Evolutionary conservation across 331 rosid genomes (phyloP), one percentile per base, ranked within the genome.

Genomic region (Erythrophleum ivorense): DNA sequence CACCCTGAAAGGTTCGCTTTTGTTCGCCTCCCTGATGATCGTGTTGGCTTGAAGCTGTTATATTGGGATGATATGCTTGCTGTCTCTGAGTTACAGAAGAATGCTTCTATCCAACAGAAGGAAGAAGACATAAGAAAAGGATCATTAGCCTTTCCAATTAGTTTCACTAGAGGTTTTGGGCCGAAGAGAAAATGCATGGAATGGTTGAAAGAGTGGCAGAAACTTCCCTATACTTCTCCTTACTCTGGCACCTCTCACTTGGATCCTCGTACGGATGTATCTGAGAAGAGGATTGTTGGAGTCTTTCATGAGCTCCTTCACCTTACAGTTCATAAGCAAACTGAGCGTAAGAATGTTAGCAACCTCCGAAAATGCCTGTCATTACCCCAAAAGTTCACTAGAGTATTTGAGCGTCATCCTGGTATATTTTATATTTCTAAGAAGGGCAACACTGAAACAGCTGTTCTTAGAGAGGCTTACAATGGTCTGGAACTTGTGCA

Each of bases 331-430:
- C 88, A 89, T 49, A 95, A 93, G 87, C 89, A 88, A 88, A 93
- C 92, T 15, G 98, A 95, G 73, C 95, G 97, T 21, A 91, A 85
- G 86, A 93, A 95, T 49, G 90, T 95, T 49, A 95, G 98, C 88
- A 95, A 95, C 87, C 92, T 95, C 14, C 92, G 97, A 2, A 88
- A 45, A 80, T 91, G 95, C 10, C 75, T 95, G 80, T 89, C 81
- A 34, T 71, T 95, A 54, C 97, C 97, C 9, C 97, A 93, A 73
- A 95, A 93, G 90, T 95, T 95, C 76, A 93, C 98, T 0, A 92
- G 87, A 89, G 98, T 78, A 18, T 95, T 95, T 73, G 97, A 93
- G 88, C 97, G 98, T 49, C 98, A 95, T 89, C 98, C 97, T 41
- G 93, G 93, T 24, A 87, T 91, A 41, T 95, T 95, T 83, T 95